Evolutionary conservation across 2,329 filamentous ascomycete species (phyloP).

Genomic region (Diaporthe batatas): DNA sequence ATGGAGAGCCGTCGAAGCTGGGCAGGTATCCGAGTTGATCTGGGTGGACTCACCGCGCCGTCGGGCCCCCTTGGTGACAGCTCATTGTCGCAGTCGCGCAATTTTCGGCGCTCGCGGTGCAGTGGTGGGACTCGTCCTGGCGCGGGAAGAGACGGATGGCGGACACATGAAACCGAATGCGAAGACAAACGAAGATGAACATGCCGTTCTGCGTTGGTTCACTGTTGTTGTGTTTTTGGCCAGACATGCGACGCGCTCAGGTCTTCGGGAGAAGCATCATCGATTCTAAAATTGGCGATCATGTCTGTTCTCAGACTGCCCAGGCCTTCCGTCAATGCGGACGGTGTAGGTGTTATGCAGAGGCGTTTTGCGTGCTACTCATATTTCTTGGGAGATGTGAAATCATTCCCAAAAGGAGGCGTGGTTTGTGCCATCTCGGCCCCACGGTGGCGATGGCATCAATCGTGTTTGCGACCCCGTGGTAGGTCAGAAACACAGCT

Average conservation of each 20-base stretch:
- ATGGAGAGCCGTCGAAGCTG: background rate
- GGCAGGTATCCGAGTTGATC: constrained; percentile 2
- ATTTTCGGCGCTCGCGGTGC: background rate
- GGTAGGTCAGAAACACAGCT: background rate
- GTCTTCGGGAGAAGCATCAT: background rate
- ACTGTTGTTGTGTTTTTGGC: too few species aligned
- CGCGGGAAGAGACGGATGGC: too few species aligned
- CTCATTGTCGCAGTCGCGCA: constrained; percentile 3
- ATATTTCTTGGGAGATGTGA: background rate
- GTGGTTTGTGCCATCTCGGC: background rate
- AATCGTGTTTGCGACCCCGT: too few species aligned
- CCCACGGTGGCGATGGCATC: background rate
- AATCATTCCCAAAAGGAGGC: background rate
- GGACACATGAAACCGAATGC: background rate
- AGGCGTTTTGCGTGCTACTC: too few species aligned
- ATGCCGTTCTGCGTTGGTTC: background rate
- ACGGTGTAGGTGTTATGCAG: background rate
- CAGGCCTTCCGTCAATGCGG: background rate
- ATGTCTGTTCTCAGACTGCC: background rate
- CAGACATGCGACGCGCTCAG: background rate
- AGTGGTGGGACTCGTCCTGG: background rate
- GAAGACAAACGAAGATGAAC: background rate
- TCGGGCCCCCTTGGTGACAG: background rate
- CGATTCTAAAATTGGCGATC: background rate
- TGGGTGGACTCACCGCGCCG: background rate